These are phyloP conservation scores for Microbotryum violaceum DNA, from an alignment of 1,284 basidiomycete genomes.

Conservation along the genomic window DNA sequence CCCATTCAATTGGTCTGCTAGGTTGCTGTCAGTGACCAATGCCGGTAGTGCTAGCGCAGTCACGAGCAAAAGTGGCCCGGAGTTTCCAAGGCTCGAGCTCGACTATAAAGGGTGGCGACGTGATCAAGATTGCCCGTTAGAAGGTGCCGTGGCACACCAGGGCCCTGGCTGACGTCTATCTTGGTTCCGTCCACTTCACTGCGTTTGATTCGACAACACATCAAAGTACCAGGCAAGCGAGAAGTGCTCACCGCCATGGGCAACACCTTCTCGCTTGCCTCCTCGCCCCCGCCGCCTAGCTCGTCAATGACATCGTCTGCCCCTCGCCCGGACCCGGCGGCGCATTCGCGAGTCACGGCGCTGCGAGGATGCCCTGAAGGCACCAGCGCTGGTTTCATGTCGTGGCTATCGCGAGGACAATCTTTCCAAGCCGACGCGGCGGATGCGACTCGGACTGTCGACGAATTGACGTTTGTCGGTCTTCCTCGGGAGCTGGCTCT, in stretches of 20 bases:
- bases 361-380: not conserved
- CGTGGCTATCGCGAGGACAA: not conserved
- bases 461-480: not conserved
- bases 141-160: no score
- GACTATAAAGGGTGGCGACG: no score
- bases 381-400: not conserved
- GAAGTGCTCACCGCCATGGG: not conserved
- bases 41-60: no score
- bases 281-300: not conserved
- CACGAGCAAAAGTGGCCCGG: no score
- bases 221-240: no score
- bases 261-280: not conserved
- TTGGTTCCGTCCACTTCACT: no score
- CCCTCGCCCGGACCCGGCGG: not conserved
- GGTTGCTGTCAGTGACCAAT: no score
- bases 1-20: no score
- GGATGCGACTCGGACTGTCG: not conserved
- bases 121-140: no score
- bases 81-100: no score
- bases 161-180: no score
- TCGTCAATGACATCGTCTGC: not conserved
- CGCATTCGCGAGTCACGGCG: not conserved
- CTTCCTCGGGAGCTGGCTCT: constrained; percentile 16
- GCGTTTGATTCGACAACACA: no score
- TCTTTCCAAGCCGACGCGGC: not conserved